Evolutionary conservation across 2,329 filamentous ascomycete species (phyloP), one percentile per base, ranked within the genome.

Genomic region (Botrytis sinoallii): DNA sequence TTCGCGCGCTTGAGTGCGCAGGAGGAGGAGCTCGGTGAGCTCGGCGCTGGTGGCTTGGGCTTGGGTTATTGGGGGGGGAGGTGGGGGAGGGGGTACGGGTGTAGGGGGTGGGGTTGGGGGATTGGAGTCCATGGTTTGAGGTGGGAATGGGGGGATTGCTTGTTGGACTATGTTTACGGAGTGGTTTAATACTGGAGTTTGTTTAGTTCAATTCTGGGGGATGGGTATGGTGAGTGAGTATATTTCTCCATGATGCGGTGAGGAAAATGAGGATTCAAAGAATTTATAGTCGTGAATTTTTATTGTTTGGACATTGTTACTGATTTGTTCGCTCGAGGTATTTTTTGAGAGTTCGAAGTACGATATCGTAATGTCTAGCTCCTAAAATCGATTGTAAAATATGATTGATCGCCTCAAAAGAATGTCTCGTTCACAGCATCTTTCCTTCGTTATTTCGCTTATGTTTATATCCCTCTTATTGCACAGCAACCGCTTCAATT

Each of bases 21-120:
- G 52, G 25, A 57, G 12, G 9, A 16, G 9, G 32, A 32, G 32
- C n/a, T 57, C 52, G 25, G 25, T n/a, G 1, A 57, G 52, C 6
- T 57, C 52, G 52, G 52, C 52, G 52, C 52, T 57, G 52, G 52
- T 57, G n/a, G 52, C 52, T 1, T 4, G 10, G 52, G 12, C 16
- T 57, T 57, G 52, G 25, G 25, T n/a, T n/a, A 57, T 12, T 12
- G 52, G 9, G 10, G 10, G n/a, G 12, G 14, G 25, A 16, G 52
- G 12, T 16, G 25, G n/a, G 14, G 4, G 0, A 3, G 52, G n/a
- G 14, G 2, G 5, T 29, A 5, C 0, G 12, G 10, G 52, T 57
- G n/a, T 29, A 29, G 29, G 16, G 1, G 6, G 29, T 57, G 29
- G 55, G 14, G 29, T 9, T 42, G 42, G 42, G 18, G 42, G 42